A percentile compares a stretch with the other conserved stretches of the same genome.
Evolutionary conservation across 371 early-diverging fungal species (phyloP).

Genomic region (Zopfochytrium polystomum): DNA sequence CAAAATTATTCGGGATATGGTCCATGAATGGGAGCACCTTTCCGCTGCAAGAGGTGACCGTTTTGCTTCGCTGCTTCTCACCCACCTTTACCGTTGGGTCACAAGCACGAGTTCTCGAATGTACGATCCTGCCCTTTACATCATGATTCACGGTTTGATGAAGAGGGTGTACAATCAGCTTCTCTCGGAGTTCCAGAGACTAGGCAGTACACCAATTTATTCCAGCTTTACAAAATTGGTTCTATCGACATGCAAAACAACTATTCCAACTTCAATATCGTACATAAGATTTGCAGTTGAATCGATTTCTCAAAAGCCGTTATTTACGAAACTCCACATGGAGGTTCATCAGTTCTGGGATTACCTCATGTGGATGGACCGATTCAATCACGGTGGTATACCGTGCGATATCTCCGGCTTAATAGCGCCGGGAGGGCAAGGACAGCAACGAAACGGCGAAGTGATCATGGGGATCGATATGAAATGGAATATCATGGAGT

Average conservation of each 20-base stretch:
- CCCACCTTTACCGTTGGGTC: constrained; percentile 86
- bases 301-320: constrained; percentile 63
- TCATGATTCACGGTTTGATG: constrained; percentile 80
- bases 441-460: constrained; percentile 26
- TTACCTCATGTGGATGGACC: constrained; percentile 89
- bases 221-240: constrained; percentile 79
- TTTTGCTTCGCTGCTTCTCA: constrained; percentile 63
- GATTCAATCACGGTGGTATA: constrained; percentile 83
- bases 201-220: constrained; percentile 75
- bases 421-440: constrained; percentile 2
- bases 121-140: constrained; percentile 81
- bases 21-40: constrained; percentile 63
- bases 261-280: constrained; percentile 65
- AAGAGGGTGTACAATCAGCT: constrained; percentile 81
- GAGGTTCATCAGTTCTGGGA: constrained; percentile 69
- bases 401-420: constrained; percentile 20
- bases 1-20: constrained; percentile 66
- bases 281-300: constrained; percentile 71
- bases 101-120: constrained; percentile 68
- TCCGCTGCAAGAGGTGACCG: constrained; percentile 44
- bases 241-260: constrained; percentile 73
- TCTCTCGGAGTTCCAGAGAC: constrained; percentile 68
- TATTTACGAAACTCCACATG: constrained; percentile 71
- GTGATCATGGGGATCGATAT: constrained; percentile 50
- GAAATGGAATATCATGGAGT: constrained; percentile 87